Percentiles rank a stretch among this genome's conserved stretches.
These are phyloP conservation scores for Warburgia ugandensis DNA, from an alignment of 164 flowering plant genomes.

Conservation along the genomic window DNA sequence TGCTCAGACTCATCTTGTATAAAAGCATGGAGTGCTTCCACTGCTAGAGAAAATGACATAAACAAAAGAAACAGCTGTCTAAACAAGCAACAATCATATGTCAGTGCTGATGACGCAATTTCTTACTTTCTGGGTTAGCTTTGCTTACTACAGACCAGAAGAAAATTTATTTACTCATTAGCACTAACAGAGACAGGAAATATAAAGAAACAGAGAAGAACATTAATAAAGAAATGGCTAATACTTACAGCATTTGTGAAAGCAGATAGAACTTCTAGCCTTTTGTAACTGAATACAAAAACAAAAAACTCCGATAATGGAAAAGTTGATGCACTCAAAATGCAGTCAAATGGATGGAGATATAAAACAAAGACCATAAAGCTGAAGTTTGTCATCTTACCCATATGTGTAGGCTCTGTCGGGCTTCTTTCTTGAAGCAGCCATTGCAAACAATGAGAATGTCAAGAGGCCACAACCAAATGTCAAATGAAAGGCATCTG, in stretches of 20 bases:
- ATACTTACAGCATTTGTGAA: constrained; percentile 97
- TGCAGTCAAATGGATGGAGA: not conserved
- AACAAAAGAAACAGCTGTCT: constrained; percentile 99
- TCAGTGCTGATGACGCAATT: constrained; percentile 22
- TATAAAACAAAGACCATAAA: not conserved
- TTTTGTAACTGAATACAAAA: constrained; percentile 65
- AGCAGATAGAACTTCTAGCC: constrained; percentile 94
- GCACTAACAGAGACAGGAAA: no score
- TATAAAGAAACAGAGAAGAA: no score
- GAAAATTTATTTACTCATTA: no score
- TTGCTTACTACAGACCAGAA: no score
- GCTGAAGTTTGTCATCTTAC: constrained; percentile 31
- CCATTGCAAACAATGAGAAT: constrained; percentile 93
- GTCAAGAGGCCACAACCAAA: constrained; percentile 95
- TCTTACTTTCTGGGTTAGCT: no score
- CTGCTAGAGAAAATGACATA: constrained; percentile 94
- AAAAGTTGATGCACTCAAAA: not conserved
- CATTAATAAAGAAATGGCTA: not conserved
- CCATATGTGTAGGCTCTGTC: constrained; percentile 74
- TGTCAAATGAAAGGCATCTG: constrained; percentile 98
- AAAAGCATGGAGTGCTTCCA: constrained; percentile 98
- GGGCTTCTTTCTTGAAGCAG: constrained; percentile 60
- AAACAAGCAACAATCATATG: constrained; percentile 49
- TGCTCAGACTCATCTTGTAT: constrained; percentile 98
- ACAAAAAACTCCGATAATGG: not conserved